A percentile compares a stretch with the other conserved stretches of the same genome.
Conservation (phyloP, 768 basidiomycete genomes). For the Lentinula sp. region DNA sequence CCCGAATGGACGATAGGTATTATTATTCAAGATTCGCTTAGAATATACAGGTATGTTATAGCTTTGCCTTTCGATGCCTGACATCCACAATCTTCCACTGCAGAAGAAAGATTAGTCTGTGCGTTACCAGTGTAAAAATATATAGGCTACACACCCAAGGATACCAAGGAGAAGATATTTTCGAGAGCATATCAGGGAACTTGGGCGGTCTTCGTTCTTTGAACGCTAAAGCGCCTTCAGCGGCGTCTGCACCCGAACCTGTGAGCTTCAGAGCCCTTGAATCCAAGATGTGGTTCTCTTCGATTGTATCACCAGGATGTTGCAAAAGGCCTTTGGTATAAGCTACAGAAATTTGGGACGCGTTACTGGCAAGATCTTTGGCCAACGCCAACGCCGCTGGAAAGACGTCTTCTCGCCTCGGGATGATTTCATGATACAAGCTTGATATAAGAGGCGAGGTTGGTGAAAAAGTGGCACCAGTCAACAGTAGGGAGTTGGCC, state of each 20-base stretch:
- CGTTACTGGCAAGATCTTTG: conserved; percentile 42
- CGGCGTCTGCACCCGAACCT: conserved; percentile 31
- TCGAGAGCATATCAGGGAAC: conserved; percentile 38
- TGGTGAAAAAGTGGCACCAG: conserved; percentile 37
- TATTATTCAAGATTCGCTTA: too few species aligned
- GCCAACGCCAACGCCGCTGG: conserved; percentile 47
- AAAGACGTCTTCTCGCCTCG: conserved; percentile 45
- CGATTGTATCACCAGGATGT: conserved; percentile 40
- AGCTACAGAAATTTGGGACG: conserved; percentile 45
- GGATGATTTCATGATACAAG: conserved; percentile 41
- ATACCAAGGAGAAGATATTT: conserved; percentile 33
- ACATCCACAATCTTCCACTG: conserved; percentile 34
- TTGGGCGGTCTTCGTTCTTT: conserved; percentile 37
- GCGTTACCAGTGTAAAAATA: neutral
- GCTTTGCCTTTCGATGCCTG: conserved; percentile 27
- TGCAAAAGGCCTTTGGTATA: conserved; percentile 47
- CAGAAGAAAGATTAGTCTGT: neutral
- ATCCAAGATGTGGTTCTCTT: conserved; percentile 50
- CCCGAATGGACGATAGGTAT: too few species aligned
- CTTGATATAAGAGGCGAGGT: conserved; percentile 35
- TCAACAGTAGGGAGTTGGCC: conserved; percentile 44
- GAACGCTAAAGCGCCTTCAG: conserved; percentile 44
- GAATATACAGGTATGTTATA: conserved; percentile 13
- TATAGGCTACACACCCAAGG: conserved; percentile 40
- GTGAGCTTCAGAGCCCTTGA: conserved; percentile 40